Conservation (phyloP, 352 stramenopile genomes). For the Phytophthora multivora region DNA sequence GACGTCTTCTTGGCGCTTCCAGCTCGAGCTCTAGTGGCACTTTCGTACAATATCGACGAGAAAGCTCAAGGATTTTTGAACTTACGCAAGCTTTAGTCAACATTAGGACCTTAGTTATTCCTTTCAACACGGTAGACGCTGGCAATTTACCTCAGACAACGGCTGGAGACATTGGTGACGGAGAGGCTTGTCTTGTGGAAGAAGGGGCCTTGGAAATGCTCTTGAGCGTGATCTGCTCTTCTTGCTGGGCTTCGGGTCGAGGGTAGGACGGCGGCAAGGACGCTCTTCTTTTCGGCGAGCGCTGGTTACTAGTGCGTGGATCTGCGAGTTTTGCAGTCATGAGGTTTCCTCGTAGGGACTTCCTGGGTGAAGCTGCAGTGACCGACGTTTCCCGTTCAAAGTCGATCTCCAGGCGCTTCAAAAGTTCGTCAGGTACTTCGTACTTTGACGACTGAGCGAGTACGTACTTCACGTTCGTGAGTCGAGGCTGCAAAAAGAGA, state of each 20-base stretch:
- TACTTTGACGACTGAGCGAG: constrained; percentile 32
- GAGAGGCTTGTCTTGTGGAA: constrained; percentile 30
- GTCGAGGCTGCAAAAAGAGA: constrained; percentile 29
- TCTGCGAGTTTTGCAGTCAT: constrained; percentile 5
- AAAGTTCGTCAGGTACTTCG: constrained; percentile 44
- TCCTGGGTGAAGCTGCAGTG: constrained; percentile 5
- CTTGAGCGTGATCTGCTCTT: not conserved
- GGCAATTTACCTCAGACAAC: constrained; percentile 3
- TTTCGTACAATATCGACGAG: constrained; percentile 74
- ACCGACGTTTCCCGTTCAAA: constrained; percentile 28
- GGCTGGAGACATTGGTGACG: constrained; percentile 10
- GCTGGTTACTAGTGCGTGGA: constrained; percentile 9
- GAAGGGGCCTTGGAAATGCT: constrained; percentile 18
- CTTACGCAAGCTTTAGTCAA: constrained; percentile 76
- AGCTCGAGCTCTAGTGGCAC: constrained; percentile 43
- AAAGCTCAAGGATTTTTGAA: constrained; percentile 76
- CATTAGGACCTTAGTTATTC: too few relatives aligned
- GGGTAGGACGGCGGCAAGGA: constrained; percentile 9
- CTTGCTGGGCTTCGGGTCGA: constrained; percentile 5
- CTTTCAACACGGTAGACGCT: not conserved
- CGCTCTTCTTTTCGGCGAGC: constrained; percentile 11
- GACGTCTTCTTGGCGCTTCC: constrained; percentile 66
- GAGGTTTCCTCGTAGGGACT: constrained; percentile 1
- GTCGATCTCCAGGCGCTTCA: constrained; percentile 37
- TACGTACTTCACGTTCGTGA: constrained; percentile 32